Evolutionary conservation across 495 filamentous ascomycete genomes (phyloP).

Genomic region (Xylaria palmicola): DNA sequence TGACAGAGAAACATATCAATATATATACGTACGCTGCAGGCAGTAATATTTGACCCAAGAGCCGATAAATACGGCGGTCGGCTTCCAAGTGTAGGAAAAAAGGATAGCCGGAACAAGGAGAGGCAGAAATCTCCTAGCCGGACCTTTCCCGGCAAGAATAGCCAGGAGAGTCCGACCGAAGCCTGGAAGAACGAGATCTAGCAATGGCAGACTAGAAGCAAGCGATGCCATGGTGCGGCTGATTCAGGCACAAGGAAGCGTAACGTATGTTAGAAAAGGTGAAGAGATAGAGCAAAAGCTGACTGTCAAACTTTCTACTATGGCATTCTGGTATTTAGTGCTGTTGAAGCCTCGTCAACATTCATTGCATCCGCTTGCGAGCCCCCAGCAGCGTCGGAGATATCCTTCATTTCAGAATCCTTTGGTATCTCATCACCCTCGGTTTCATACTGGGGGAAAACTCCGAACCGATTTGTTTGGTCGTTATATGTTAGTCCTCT

Average conservation of each 20-base stretch:
- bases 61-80: not conserved
- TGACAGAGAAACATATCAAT: not conserved
- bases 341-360: slow-evolving; percentile 17
- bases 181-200: not conserved
- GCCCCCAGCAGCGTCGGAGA: slow-evolving; percentile 12
- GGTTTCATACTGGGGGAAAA: slow-evolving; percentile 20
- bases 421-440: slow-evolving; percentile 17
- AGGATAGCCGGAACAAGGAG: not conserved
- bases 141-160: not conserved
- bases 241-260: not conserved
- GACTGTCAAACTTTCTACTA: no score
- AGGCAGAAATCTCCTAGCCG: not conserved
- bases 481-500: slow-evolving; percentile 39
- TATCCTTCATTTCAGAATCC: slow-evolving; percentile 17
- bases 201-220: not conserved
- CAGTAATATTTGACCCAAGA: not conserved
- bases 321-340: slow-evolving; percentile 21
- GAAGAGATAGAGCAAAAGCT: not conserved
- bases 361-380: slow-evolving; percentile 25
- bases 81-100: not conserved
- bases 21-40: not conserved
- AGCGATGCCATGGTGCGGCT: not conserved
- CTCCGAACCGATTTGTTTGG: slow-evolving; percentile 31
- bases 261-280: not conserved
- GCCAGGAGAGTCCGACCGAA: not conserved